Base-by-base conservation (phyloP, 176 grass and related monocot genomes). In the Leersia perrieri region DNA sequence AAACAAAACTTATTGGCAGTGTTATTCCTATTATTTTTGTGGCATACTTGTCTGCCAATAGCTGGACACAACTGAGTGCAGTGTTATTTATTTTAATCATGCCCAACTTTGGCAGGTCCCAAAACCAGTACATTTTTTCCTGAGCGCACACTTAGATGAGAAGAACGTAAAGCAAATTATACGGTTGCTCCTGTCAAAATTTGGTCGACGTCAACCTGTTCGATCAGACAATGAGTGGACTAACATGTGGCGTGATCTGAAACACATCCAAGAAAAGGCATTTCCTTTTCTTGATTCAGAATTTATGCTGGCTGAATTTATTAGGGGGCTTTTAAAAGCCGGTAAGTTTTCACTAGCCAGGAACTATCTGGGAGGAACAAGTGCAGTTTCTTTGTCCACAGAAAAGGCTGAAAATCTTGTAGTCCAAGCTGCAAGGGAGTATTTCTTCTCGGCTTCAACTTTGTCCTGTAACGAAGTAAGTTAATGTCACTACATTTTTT, bases 381-480 rank as follows among this genome's bases (percentile, higher is more conserved):
- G 92, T 85, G 86, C 86, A 63, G 71, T 98, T 86, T 82, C 84
- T 76, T 89, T 98, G 72, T 80, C 88, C 38, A 68, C 33, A 53
- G 90, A 88, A 64, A 98, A 93, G 40, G 86, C 90, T 68, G 95
- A 98, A 72, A 85, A 88, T 83, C 95, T 98, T 23, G 92, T 98
- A 20, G 89, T 98, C 84, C 90, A 90, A 91, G 90, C 95, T 68
- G 90, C 92, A 64, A 92, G 88, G 76, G 95, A 98, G 69, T 98
- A 98, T 95, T 98, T 98, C 79, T 98, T 95, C 78, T 98, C 92
- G 14, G 92, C 95, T 85, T 98, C 95, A 63, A 94, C 91, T 84
- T 80, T 98, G 32, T 95, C 92, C 60, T 92, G 86, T 58, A 88
- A 90, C 18, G 92, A 98, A 87, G 92, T 98, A 80, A 95, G 90